Evolutionary conservation across 306 rosid species (phyloP).

Genomic region (Phaseolus lunatus): DNA sequence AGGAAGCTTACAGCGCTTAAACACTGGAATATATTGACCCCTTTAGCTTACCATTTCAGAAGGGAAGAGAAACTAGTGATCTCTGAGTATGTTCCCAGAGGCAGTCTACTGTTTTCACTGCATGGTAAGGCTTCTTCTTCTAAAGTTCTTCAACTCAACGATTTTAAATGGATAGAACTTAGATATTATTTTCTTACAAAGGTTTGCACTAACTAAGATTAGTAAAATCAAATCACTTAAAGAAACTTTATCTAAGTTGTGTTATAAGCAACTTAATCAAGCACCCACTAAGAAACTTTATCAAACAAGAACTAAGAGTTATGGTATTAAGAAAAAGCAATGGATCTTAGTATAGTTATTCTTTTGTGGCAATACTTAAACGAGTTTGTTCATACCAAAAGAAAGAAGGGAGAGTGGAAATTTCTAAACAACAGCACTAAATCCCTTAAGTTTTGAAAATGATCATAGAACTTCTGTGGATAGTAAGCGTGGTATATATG

Average conservation of each 20-base stretch:
- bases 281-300: neutral
- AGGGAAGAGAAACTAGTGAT: conserved; percentile 73
- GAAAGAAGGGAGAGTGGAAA: neutral
- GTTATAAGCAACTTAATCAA: neutral
- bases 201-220: neutral
- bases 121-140: conserved; percentile 58
- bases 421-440: too few species aligned
- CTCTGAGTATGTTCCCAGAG: conserved; percentile 67
- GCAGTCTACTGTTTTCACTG: conserved; percentile 63
- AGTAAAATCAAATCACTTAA: neutral
- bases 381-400: neutral
- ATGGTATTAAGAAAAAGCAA: neutral
- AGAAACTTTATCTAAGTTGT: too few species aligned
- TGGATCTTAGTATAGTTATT: too few species aligned
- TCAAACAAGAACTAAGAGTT: neutral
- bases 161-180: neutral
- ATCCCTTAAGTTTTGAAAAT: neutral
- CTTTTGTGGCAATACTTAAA: neutral
- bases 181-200: neutral
- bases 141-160: neutral
- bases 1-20: conserved; percentile 47
- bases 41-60: conserved; percentile 75
- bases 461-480: neutral
- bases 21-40: conserved; percentile 71
- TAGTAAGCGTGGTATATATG: neutral